Base-by-base conservation (phyloP, 768 basidiomycete species). In the Serendipita sp. region DNA sequence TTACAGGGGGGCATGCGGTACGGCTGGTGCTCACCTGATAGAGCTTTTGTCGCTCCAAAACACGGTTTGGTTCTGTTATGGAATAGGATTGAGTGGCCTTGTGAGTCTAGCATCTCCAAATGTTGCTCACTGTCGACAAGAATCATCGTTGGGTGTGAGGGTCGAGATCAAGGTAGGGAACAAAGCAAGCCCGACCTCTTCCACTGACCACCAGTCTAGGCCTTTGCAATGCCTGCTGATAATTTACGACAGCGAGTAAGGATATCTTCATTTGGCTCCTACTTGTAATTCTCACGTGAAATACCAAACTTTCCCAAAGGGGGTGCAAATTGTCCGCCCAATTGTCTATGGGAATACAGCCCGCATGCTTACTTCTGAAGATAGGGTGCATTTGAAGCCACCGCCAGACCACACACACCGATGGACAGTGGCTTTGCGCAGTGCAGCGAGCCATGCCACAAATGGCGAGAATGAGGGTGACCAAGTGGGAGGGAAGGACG, bases 311-410 rank as follows among this genome's bases (percentile, higher is more conserved):
- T 30, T 26, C 20, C 22, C 31, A 30, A 68, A 95, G 91, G 93
- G 92, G 38, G 75, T 94, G 43, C 87, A 82, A 66, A 89, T 98
- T 60, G 83, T 83, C 71, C 80, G 96, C 56, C 90, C 94, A 1
- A 82, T 99, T 67, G 89, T 98, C 64, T 98, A 97, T 74, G 96
- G 96, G 53, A 98, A 98, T 72, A 88, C 86, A 13, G 90, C 95
- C 33, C 78, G 81, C 0, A 82, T 91, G 62, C 72, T 99, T 65
- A 85, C 82, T 0, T 74, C 80, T 16, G 81, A 83, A 67, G 93
- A 96, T 71, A 80, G 82, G 61, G 81, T 82, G 65, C 65, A 71
- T 16, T 48, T 38, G 24, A 42, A 28, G 33, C 51, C 14, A 5
- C 74, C 79, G 3, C 78, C 81, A 4, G 89, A 92, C 66, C 92